A percentile compares a stretch with the other conserved stretches of the same genome.
Conservation (phyloP, 768 basidiomycete genomes). For the Suillus subluteus region DNA sequence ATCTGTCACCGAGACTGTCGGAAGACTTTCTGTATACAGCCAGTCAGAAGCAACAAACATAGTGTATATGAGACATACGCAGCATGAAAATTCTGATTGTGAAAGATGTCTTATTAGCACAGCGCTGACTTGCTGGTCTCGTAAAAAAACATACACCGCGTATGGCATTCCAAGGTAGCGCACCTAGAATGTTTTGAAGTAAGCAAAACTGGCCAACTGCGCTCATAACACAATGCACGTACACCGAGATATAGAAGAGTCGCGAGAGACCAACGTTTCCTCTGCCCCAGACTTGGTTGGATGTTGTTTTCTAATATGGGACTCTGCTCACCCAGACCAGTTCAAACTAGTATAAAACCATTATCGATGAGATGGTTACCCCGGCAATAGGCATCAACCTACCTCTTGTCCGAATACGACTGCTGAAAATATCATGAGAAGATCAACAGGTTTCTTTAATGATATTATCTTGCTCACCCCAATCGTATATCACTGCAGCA, state of each 20-base stretch:
- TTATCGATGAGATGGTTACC: too few species aligned
- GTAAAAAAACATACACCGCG: neutral
- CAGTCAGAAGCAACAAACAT: neutral
- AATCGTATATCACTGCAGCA: slow-evolving; percentile 2
- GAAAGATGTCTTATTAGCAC: neutral
- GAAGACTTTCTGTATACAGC: neutral
- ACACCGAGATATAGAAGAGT: slow-evolving; percentile 3
- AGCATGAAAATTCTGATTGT: neutral
- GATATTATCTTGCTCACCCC: neutral
- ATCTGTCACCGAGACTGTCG: neutral
- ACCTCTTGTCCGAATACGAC: neutral
- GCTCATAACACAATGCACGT: neutral
- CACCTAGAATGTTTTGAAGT: neutral
- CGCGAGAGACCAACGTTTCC: neutral
- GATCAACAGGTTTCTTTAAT: too few species aligned
- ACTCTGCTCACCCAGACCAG: neutral
- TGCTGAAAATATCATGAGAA: neutral
- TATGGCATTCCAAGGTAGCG: neutral
- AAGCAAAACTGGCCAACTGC: neutral
- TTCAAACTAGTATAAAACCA: neutral
- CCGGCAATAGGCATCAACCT: neutral
- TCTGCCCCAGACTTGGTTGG: neutral
- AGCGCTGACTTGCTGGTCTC: neutral
- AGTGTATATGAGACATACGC: neutral
- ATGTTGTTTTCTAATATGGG: neutral